These are phyloP conservation scores for Hemileccinum impolitum DNA, from an alignment of 768 basidiomycete species.

Conservation along the genomic window DNA sequence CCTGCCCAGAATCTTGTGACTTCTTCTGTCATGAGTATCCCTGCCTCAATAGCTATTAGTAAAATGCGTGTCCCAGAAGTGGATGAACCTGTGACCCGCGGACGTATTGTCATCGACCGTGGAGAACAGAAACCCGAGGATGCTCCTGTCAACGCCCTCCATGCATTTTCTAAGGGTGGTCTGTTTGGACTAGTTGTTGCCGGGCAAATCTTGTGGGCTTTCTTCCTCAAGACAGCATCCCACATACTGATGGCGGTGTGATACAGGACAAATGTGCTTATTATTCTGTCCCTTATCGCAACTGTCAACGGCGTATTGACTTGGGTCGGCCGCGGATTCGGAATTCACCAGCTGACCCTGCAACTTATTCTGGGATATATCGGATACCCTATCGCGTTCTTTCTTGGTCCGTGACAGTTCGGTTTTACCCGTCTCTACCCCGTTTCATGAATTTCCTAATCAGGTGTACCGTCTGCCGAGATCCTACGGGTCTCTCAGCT, in stretches of 20 bases:
- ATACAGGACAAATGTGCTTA: constrained; percentile 74
- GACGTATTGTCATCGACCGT: constrained; percentile 75
- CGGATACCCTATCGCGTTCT: constrained; percentile 85
- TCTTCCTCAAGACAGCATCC: neutral
- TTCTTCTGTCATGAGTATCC: constrained; percentile 92
- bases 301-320: constrained; percentile 82
- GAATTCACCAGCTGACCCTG: constrained; percentile 76
- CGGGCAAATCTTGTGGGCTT: constrained; percentile 74
- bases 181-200: constrained; percentile 83
- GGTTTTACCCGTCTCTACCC: neutral
- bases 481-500: constrained; percentile 78
- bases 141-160: constrained; percentile 72
- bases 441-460: neutral
- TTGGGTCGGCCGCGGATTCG: constrained; percentile 86
- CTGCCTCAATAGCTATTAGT: constrained; percentile 89
- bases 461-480: constrained; percentile 74
- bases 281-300: constrained; percentile 78
- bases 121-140: constrained; percentile 55
- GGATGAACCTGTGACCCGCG: constrained; percentile 84
- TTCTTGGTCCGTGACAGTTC: constrained; percentile 42
- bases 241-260: constrained; percentile 6
- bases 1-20: constrained; percentile 80
- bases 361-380: constrained; percentile 84
- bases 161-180: constrained; percentile 86
- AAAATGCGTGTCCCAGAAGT: constrained; percentile 83